A percentile compares a stretch with the other conserved stretches of the same genome.
Evolutionary conservation across 768 basidiomycete species (phyloP).

Genomic region (Amanita rimosa): DNA sequence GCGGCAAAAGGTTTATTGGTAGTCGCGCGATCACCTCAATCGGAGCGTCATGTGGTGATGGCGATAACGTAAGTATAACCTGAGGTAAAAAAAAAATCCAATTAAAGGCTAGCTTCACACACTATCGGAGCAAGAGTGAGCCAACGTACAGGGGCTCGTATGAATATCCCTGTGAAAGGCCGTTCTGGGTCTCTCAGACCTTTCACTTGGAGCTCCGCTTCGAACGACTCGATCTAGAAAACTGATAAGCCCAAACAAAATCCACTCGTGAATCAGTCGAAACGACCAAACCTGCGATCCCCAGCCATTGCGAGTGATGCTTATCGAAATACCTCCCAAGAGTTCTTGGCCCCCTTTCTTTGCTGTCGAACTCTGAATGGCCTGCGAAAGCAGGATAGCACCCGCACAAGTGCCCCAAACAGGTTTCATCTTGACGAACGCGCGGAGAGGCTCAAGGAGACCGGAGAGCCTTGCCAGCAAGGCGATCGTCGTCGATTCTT

Average conservation of each 20-base stretch:
- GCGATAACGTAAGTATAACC: constrained; percentile 51
- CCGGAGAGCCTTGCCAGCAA: constrained; percentile 63
- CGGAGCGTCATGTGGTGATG: constrained; percentile 37
- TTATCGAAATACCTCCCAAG: constrained; percentile 68
- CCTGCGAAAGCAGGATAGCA: constrained; percentile 75
- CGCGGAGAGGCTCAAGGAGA: constrained; percentile 67
- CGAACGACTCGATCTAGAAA: constrained; percentile 79
- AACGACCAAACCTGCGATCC: constrained; percentile 62
- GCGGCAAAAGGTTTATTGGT: constrained; percentile 19
- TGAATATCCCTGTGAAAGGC: constrained; percentile 81
- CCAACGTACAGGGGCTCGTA: constrained; percentile 74
- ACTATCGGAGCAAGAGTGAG: not conserved
- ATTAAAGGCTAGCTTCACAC: not conserved
- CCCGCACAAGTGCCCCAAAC: constrained; percentile 97
- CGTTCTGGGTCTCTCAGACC: constrained; percentile 45
- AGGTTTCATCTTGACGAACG: constrained; percentile 61
- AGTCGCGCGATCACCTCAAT: constrained; percentile 17
- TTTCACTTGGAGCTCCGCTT: constrained; percentile 57
- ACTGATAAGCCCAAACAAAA: too few species aligned
- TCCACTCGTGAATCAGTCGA: too few species aligned
- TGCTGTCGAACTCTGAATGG: constrained; percentile 45
- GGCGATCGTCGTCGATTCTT: constrained; percentile 90
- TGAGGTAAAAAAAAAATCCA: constrained; percentile 14
- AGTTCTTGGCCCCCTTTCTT: constrained; percentile 87
- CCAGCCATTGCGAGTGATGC: constrained; percentile 83